These are phyloP conservation scores for Ramularia endophylla DNA, from an alignment of 2,329 filamentous ascomycete genomes.

Conservation along the genomic window DNA sequence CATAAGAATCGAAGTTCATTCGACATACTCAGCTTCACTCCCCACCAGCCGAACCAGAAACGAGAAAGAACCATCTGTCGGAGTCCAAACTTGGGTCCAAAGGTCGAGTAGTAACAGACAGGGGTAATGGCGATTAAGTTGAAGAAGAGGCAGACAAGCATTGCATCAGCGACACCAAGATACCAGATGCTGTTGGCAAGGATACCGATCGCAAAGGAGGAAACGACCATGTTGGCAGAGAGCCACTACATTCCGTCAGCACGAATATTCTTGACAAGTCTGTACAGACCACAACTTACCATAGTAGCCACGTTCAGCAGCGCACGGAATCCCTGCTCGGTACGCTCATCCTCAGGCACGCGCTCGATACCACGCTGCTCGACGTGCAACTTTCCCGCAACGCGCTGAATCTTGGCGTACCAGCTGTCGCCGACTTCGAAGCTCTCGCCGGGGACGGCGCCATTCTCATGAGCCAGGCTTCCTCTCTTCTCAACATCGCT, in stretches of 20 bases:
- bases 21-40: conserved; percentile 42
- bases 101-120: conserved; percentile 71
- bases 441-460: conserved; percentile 52
- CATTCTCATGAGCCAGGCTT: conserved; percentile 30
- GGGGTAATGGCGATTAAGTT: conserved; percentile 67
- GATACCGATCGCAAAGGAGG: conserved; percentile 69
- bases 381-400: conserved; percentile 60
- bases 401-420: conserved; percentile 55
- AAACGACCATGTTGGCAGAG: conserved; percentile 72
- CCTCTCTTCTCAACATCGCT: conserved; percentile 9
- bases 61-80: conserved; percentile 76
- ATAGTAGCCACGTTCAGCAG: conserved; percentile 65
- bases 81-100: conserved; percentile 67
- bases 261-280: neutral
- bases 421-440: conserved; percentile 52
- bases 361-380: conserved; percentile 72
- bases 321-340: conserved; percentile 48
- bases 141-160: conserved; percentile 67
- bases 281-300: conserved; percentile 39
- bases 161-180: conserved; percentile 67
- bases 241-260: conserved; percentile 53
- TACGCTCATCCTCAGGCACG: conserved; percentile 64
- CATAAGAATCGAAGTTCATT: conserved; percentile 2
- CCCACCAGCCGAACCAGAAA: conserved; percentile 61
- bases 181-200: conserved; percentile 63